phyloP scores from a whole-genome alignment of 2,329 filamentous ascomycete species.

The Cercospora zeina region DNA sequence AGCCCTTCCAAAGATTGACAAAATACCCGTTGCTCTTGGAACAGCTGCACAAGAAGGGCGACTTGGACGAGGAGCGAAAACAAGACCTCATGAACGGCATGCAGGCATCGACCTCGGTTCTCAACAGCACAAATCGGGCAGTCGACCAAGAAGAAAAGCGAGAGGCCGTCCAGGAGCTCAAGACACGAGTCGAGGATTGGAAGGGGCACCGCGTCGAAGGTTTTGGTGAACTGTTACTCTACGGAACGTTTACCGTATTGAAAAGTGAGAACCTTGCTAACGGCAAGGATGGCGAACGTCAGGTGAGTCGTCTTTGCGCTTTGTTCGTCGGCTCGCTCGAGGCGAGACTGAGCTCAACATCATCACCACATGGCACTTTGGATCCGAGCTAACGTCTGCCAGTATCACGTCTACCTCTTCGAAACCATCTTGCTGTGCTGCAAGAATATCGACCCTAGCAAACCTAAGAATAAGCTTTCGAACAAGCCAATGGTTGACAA shows the following conservation, averaged over 20 bases:
- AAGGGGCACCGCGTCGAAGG: conserved; percentile 86
- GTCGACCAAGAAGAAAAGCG: conserved; percentile 84
- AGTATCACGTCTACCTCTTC: conserved; percentile 98
- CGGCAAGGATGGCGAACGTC: conserved; percentile 85
- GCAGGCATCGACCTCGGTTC: conserved; percentile 75
- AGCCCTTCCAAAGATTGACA: conserved; percentile 91
- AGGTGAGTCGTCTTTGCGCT: conserved; percentile 56
- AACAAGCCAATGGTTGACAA: conserved; percentile 70
- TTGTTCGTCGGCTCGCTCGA: neutral
- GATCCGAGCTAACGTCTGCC: conserved; percentile 9
- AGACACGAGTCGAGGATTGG: conserved; percentile 89
- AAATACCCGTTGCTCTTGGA: conserved; percentile 91
- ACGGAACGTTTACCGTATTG: conserved; percentile 87
- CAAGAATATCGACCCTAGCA: conserved; percentile 87
- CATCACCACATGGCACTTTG: neutral
- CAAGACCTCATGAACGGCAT: conserved; percentile 74
- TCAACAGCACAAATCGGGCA: conserved; percentile 84
- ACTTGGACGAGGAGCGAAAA: conserved; percentile 67
- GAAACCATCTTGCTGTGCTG: conserved; percentile 93
- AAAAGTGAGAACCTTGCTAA: conserved; percentile 54
- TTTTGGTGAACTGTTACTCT: conserved; percentile 86
- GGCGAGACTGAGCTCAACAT: neutral
- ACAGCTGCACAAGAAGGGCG: conserved; percentile 82
- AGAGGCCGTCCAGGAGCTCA: conserved; percentile 80
- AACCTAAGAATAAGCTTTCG: conserved; percentile 70